Percentiles rank a stretch among this genome's conserved stretches.
Conservation (phyloP, 768 basidiomycete genomes). For the Mycena capillaripes region DNA sequence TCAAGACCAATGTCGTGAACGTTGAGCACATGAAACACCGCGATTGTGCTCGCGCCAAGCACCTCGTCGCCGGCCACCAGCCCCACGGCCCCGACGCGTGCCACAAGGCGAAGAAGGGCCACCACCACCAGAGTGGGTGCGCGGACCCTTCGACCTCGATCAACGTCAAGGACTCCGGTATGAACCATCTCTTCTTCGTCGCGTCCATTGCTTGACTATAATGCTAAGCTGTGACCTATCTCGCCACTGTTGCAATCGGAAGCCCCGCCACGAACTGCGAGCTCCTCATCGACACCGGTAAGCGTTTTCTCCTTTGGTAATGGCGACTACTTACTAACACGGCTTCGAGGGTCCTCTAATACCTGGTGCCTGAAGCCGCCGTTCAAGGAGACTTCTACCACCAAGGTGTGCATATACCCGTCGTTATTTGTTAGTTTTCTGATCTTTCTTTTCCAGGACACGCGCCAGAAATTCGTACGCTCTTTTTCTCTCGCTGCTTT, state of each 20-base stretch:
- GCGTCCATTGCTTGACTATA: not conserved
- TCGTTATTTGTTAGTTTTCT: not conserved
- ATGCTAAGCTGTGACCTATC: slow-evolving; percentile 29
- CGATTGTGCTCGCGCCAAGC: slow-evolving; percentile 27
- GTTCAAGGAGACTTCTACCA: slow-evolving; percentile 56
- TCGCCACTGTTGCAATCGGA: slow-evolving; percentile 16
- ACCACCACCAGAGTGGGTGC: not conserved
- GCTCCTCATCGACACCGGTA: slow-evolving; percentile 41
- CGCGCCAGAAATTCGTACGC: slow-evolving; percentile 28
- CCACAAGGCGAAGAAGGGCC: not conserved
- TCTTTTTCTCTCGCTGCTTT: not conserved
- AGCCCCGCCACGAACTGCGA: slow-evolving; percentile 13
- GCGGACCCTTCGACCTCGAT: not conserved
- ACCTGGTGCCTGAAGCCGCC: slow-evolving; percentile 60
- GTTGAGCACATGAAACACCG: slow-evolving; percentile 17
- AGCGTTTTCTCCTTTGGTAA: not conserved
- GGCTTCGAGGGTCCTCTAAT: slow-evolving; percentile 56
- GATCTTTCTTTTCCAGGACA: slow-evolving; percentile 19
- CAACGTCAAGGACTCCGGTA: too few relatives aligned
- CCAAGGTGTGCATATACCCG: slow-evolving; percentile 28
- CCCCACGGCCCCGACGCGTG: slow-evolving; percentile 20
- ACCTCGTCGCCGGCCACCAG: slow-evolving; percentile 28
- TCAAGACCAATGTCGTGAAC: slow-evolving; percentile 27
- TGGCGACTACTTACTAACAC: not conserved
- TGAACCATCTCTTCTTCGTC: too few relatives aligned